phyloP scores from a whole-genome alignment of 441 rosid species.

The Pelargonium myrrhifolium region DNA sequence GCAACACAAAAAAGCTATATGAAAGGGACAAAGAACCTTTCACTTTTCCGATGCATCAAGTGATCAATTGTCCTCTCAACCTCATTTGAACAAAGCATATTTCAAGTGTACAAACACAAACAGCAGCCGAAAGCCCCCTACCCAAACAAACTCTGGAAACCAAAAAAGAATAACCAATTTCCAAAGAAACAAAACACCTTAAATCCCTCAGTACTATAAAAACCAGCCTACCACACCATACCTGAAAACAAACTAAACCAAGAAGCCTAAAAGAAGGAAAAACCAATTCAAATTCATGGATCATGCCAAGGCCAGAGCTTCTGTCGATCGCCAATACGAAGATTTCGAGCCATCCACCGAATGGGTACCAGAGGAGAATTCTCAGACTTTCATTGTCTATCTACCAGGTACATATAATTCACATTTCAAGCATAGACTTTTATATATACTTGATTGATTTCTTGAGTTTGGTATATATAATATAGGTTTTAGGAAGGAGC shows the following conservation, averaged over 20 bases:
- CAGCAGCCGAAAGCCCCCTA: slow-evolving; percentile 1
- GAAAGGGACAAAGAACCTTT: too few relatives aligned
- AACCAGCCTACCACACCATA: not conserved
- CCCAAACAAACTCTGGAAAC: slow-evolving; percentile 7
- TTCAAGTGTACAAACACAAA: not conserved
- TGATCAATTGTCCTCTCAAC: too few relatives aligned
- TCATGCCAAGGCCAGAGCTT: not conserved
- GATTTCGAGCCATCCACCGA: slow-evolving; percentile 26
- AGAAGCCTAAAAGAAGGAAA: not conserved
- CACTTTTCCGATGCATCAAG: too few relatives aligned
- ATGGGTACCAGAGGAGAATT: not conserved
- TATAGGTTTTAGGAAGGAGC: slow-evolving; percentile 1
- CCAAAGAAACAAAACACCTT: slow-evolving; percentile 20
- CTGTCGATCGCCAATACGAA: slow-evolving; percentile 7
- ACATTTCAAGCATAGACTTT: too few relatives aligned
- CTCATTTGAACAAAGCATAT: too few relatives aligned
- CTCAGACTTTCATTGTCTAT: not conserved
- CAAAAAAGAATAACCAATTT: slow-evolving; percentile 22
- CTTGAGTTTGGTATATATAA: not conserved
- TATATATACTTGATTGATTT: not conserved
- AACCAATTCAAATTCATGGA: not conserved
- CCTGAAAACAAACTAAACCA: not conserved
- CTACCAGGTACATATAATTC: too few relatives aligned
- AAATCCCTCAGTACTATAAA: not conserved
- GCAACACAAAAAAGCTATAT: too few relatives aligned